Conservation (phyloP, 2,329 filamentous ascomycete genomes). For the Dendryphion nanum region DNA sequence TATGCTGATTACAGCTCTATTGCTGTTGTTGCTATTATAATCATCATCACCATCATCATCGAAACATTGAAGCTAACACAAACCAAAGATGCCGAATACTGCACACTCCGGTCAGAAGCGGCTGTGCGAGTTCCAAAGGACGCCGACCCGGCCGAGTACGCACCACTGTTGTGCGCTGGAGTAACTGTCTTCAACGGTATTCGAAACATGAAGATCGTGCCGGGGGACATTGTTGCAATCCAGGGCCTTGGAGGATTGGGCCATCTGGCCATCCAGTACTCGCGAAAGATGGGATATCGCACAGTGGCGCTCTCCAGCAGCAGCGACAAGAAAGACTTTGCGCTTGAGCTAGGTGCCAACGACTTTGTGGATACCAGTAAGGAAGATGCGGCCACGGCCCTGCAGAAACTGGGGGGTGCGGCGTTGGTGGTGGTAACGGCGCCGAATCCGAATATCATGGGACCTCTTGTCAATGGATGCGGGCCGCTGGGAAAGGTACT, state of each 20-base stretch:
- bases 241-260: constrained; percentile 55
- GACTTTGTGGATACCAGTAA: constrained; percentile 57
- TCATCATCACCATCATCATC: no score
- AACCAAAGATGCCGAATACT: constrained; percentile 57
- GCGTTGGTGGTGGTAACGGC: constrained; percentile 62
- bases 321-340: constrained; percentile 53
- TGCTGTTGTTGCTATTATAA: no score
- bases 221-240: constrained; percentile 50
- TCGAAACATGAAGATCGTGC: constrained; percentile 46
- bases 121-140: constrained; percentile 52
- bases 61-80: constrained; percentile 1
- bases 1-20: background rate
- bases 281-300: constrained; percentile 52
- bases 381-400: constrained; percentile 48
- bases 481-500: constrained; percentile 58
- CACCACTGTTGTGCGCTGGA: constrained; percentile 48
- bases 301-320: constrained; percentile 53
- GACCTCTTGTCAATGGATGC: constrained; percentile 55
- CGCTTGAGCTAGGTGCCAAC: constrained; percentile 54
- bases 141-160: constrained; percentile 46
- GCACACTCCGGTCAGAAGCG: constrained; percentile 59
- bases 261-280: constrained; percentile 55
- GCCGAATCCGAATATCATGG: constrained; percentile 57
- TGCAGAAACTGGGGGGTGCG: constrained; percentile 61
- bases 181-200: constrained; percentile 56